phyloP scores from a whole-genome alignment of 208 protist species.

The Sergeia podlipaevii region DNA sequence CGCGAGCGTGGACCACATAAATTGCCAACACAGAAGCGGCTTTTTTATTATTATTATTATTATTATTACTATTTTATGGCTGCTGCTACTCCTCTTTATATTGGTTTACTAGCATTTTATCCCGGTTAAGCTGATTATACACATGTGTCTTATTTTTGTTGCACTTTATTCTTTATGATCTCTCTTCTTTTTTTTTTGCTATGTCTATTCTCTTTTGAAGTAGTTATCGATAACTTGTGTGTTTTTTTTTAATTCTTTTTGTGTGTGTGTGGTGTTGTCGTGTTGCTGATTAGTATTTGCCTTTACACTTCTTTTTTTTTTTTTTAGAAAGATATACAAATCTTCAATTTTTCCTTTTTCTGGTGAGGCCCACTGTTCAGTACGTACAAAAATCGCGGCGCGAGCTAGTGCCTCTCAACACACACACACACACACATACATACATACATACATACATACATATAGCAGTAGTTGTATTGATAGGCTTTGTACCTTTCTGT shows the following conservation, averaged over 20 bases:
- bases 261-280: too few species aligned
- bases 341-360: slow-evolving; percentile 3
- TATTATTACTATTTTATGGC: slow-evolving; percentile 1
- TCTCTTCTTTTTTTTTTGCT: slow-evolving; percentile 4
- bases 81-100: not conserved
- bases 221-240: not conserved
- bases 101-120: not conserved
- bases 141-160: slow-evolving; percentile 1
- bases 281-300: too few species aligned
- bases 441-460: not conserved
- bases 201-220: slow-evolving; percentile 11
- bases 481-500: not conserved
- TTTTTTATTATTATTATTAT: slow-evolving; percentile 14
- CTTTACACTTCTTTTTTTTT: too few species aligned
- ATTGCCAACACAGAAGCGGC: too few species aligned
- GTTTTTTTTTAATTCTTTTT: slow-evolving; percentile 4
- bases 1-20: too few species aligned
- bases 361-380: not conserved
- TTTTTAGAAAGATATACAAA: not conserved
- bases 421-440: not conserved
- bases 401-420: slow-evolving; percentile 7
- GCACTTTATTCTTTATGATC: slow-evolving; percentile 6
- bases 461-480: not conserved
- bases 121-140: not conserved
- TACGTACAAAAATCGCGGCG: slow-evolving; percentile 6